These are phyloP conservation scores for Hirsutella minnesotensis DNA, from an alignment of 2,329 filamentous ascomycete genomes.

Conservation along the genomic window DNA sequence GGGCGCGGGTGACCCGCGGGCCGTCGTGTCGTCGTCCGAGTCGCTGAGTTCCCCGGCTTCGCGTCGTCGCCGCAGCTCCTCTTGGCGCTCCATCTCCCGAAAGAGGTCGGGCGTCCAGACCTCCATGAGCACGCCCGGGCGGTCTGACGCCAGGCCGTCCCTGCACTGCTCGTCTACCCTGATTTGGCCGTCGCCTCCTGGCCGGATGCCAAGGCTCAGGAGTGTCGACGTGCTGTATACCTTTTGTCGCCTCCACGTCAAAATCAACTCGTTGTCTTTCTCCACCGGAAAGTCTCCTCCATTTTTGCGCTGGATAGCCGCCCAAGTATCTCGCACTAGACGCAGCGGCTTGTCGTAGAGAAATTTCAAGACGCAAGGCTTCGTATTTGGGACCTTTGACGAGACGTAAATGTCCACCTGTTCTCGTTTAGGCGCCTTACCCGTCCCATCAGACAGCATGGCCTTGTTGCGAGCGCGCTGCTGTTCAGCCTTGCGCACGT, in stretches of 20 bases:
- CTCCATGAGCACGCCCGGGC: constrained; percentile 58
- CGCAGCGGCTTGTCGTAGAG: constrained; percentile 56
- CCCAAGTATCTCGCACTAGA: constrained; percentile 59
- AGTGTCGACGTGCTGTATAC: constrained; percentile 70
- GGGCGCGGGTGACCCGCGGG: constrained; percentile 10
- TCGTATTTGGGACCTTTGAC: constrained; percentile 51
- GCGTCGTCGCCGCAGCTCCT: constrained; percentile 33
- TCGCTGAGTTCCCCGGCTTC: constrained; percentile 27
- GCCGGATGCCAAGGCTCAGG: constrained; percentile 49
- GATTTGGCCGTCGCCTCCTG: constrained; percentile 27
- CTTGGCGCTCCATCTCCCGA: constrained; percentile 31
- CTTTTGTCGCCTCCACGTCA: constrained; percentile 66
- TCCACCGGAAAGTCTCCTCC: constrained; percentile 22
- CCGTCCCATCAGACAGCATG: constrained; percentile 6
- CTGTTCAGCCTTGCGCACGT: constrained; percentile 28
- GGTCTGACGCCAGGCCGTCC: constrained; percentile 36
- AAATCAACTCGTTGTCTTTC: constrained; percentile 46
- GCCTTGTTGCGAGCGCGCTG: constrained; percentile 17
- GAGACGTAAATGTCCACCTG: constrained; percentile 33
- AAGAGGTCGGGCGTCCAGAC: constrained; percentile 61
- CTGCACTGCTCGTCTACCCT: constrained; percentile 21
- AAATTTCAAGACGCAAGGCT: constrained; percentile 45
- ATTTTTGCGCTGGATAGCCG: constrained; percentile 42
- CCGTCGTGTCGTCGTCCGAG: constrained; percentile 13
- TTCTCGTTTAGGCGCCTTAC: constrained; percentile 10